These are phyloP conservation scores for Cladosporium sp. DNA, from an alignment of 2,329 filamentous ascomycete genomes.

Conservation along the genomic window DNA sequence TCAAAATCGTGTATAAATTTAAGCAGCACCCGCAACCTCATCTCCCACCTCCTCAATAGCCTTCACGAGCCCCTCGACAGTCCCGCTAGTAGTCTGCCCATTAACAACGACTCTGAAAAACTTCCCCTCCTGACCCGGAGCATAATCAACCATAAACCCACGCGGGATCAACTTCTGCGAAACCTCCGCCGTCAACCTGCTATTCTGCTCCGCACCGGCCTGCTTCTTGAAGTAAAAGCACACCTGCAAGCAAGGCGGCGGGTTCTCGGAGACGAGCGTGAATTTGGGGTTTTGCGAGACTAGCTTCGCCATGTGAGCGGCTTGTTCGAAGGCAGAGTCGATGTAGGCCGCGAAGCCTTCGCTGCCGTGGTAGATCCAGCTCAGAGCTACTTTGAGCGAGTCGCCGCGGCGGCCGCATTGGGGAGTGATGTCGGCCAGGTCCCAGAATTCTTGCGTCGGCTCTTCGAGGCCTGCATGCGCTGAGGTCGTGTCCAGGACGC, in stretches of 20 bases:
- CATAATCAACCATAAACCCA: slow-evolving; percentile 68
- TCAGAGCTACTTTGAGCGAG: slow-evolving; percentile 77
- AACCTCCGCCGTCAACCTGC: slow-evolving; percentile 52
- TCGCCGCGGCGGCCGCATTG: slow-evolving; percentile 89
- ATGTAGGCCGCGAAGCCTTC: slow-evolving; percentile 60
- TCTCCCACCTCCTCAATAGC: slow-evolving; percentile 49
- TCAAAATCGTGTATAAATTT: no score
- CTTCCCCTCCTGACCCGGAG: slow-evolving; percentile 56
- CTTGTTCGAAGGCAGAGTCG: slow-evolving; percentile 67
- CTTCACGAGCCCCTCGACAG: slow-evolving; percentile 57
- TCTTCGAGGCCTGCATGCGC: slow-evolving; percentile 30
- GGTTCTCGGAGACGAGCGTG: slow-evolving; percentile 66
- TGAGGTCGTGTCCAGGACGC: slow-evolving; percentile 16
- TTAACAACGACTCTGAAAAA: slow-evolving; percentile 69
- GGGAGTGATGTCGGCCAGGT: slow-evolving; percentile 85
- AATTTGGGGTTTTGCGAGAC: slow-evolving; percentile 58
- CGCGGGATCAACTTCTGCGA: slow-evolving; percentile 49
- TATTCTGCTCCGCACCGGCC: slow-evolving; percentile 46
- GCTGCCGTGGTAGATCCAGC: slow-evolving; percentile 84
- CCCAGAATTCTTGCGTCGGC: slow-evolving; percentile 61
- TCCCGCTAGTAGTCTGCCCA: slow-evolving; percentile 54
- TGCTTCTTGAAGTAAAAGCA: slow-evolving; percentile 76
- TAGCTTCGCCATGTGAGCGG: slow-evolving; percentile 60
- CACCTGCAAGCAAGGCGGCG: slow-evolving; percentile 84
- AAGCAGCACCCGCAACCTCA: slow-evolving; percentile 8